A percentile compares a stretch with the other conserved stretches of the same genome.
These are phyloP conservation scores for Uronychia setigera DNA, from an alignment of 73 alveolate genomes.

Conservation along the genomic window DNA sequence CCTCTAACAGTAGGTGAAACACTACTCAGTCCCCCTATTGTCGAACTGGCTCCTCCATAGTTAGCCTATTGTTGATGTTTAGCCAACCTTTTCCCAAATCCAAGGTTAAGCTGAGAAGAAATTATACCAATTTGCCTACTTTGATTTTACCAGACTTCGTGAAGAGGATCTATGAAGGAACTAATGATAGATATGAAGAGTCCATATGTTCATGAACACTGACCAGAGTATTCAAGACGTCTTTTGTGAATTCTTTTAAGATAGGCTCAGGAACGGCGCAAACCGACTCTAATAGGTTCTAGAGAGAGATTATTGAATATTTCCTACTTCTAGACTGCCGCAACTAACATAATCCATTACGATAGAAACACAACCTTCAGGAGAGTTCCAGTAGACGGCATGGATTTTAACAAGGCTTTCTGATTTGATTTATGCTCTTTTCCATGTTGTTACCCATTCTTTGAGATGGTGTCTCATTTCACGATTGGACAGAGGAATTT, in stretches of 20 bases:
- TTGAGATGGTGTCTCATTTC: conserved; percentile 65
- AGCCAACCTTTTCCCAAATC: no score
- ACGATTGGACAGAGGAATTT: conserved; percentile 68
- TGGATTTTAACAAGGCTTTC: conserved; percentile 50
- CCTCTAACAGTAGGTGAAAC: no score
- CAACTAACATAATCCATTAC: conserved; percentile 56
- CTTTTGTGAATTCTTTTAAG: conserved; percentile 19
- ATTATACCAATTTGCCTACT: no score
- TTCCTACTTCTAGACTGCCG: conserved; percentile 9
- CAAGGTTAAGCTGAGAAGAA: no score
- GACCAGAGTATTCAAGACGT: conserved; percentile 28
- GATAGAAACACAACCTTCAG: conserved; percentile 80
- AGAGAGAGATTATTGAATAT: background rate
- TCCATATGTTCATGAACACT: conserved; percentile 41
- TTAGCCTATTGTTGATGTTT: no score
- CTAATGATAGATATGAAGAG: conserved; percentile 17
- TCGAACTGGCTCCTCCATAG: no score
- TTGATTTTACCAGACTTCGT: conserved; percentile 42
- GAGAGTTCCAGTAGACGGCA: conserved; percentile 73
- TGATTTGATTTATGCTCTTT: conserved; percentile 31
- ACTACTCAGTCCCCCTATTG: no score
- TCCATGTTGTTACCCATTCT: conserved; percentile 77
- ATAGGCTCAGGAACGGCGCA: conserved; percentile 51
- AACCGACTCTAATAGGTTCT: conserved; percentile 20
- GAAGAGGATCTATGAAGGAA: conserved; percentile 18